Conservation (phyloP, 1,284 basidiomycete genomes). For the Puccinia sorghi region DNA sequence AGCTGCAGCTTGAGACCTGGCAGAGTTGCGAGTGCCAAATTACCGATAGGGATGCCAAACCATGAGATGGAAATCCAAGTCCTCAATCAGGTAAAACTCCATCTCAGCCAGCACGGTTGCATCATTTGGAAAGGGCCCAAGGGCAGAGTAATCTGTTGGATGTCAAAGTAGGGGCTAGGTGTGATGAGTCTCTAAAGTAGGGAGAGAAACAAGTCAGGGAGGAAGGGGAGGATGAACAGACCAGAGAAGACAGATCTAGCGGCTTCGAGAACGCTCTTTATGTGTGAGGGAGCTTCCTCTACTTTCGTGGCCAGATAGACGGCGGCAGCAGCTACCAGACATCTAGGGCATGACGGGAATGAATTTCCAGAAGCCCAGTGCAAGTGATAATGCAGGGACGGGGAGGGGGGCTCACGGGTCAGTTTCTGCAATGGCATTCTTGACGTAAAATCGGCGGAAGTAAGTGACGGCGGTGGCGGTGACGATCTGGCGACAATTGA, state of each 20-base stretch:
- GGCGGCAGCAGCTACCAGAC: slow-evolving; percentile 86
- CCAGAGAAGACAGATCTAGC: slow-evolving; percentile 75
- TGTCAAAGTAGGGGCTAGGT: too few species aligned
- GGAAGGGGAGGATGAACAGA: slow-evolving; percentile 55
- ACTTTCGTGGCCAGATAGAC: slow-evolving; percentile 95
- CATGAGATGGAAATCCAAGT: slow-evolving; percentile 90
- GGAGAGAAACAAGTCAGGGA: background rate
- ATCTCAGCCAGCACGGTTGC: slow-evolving; percentile 92
- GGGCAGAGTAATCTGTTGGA: slow-evolving; percentile 33
- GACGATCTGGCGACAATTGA: slow-evolving; percentile 80
- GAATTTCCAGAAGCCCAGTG: background rate
- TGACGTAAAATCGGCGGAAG: slow-evolving; percentile 90
- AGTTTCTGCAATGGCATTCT: slow-evolving; percentile 69
- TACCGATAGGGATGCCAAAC: slow-evolving; percentile 88
- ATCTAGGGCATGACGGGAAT: slow-evolving; percentile 66
- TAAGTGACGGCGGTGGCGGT: slow-evolving; percentile 91
- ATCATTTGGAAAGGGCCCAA: slow-evolving; percentile 75
- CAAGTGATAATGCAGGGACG: background rate
- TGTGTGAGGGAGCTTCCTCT: slow-evolving; percentile 91
- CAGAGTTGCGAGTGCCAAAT: too few species aligned
- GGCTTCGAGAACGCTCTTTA: slow-evolving; percentile 86
- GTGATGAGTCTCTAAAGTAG: too few species aligned
- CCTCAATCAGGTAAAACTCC: slow-evolving; percentile 97
- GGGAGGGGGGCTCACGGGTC: background rate
- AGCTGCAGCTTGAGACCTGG: too few species aligned